Conservation (phyloP, 257 asterid species). For the Solanum corneliomulleri region DNA sequence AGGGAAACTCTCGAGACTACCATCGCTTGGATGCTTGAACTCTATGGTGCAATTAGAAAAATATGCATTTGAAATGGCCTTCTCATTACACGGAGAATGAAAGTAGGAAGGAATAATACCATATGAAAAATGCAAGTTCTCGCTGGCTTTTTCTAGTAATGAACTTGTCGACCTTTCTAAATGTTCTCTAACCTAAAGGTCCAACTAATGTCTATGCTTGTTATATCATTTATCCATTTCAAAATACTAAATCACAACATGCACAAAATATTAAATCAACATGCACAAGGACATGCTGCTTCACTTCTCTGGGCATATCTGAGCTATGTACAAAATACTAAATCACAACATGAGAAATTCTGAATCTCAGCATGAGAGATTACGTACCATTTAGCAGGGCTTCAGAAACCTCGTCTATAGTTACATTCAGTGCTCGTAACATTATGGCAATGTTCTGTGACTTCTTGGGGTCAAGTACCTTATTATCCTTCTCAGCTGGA, state of each 20-base stretch:
- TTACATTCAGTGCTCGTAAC: conserved; percentile 85
- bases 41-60: not conserved
- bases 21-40: not conserved
- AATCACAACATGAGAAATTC: not conserved
- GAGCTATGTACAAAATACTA: not conserved
- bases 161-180: not conserved
- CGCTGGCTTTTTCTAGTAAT: not conserved
- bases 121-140: not conserved
- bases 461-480: conserved; percentile 94
- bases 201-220: not conserved
- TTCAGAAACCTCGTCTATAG: conserved; percentile 82
- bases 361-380: not conserved
- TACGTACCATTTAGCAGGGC: conserved; percentile 79
- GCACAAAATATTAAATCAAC: too few relatives aligned
- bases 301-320: not conserved
- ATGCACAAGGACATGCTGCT: not conserved
- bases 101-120: not conserved
- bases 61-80: not conserved
- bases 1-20: not conserved
- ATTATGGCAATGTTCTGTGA: conserved; percentile 92
- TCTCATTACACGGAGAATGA: not conserved
- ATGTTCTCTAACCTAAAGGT: not conserved
- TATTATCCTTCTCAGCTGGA: conserved; percentile 50
- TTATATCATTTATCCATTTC: not conserved
- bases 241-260: too few relatives aligned